Percentiles rank a stretch among this genome's conserved stretches.
Conservation (phyloP, 441 rosid species). For the Theobroma grandiflorum region DNA sequence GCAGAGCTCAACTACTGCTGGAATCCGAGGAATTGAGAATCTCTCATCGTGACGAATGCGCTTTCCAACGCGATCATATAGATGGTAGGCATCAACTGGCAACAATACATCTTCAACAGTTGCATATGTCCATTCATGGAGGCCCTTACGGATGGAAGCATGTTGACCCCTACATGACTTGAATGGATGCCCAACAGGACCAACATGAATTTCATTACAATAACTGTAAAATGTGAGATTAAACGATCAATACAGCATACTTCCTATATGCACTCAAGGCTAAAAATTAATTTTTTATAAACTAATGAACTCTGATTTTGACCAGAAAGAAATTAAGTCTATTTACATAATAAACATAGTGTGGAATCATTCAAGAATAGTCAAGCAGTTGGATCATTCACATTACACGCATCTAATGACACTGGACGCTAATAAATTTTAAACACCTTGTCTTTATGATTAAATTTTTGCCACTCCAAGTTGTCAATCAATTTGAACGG, state of each 20-base stretch:
- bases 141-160: constrained; percentile 76
- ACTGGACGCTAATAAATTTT: too few relatives aligned
- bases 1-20: constrained; percentile 90
- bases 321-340: background rate
- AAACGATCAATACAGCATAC: constrained; percentile 1
- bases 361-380: background rate
- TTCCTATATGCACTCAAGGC: background rate
- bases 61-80: constrained; percentile 75
- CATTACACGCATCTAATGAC: background rate
- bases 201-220: constrained; percentile 94
- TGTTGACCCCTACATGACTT: constrained; percentile 84
- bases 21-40: constrained; percentile 78
- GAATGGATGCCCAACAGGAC: constrained; percentile 89
- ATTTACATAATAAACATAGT: background rate
- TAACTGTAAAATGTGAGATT: constrained; percentile 52
- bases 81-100: constrained; percentile 85
- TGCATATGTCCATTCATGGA: constrained; percentile 82
- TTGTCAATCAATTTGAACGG: background rate
- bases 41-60: constrained; percentile 86
- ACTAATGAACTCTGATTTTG: background rate
- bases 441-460: background rate
- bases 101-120: constrained; percentile 69
- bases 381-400: background rate
- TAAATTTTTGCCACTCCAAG: background rate
- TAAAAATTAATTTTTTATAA: constrained; percentile 1